Conservation (phyloP, 495 filamentous ascomycete genomes). For the Tuber calosporum region DNA sequence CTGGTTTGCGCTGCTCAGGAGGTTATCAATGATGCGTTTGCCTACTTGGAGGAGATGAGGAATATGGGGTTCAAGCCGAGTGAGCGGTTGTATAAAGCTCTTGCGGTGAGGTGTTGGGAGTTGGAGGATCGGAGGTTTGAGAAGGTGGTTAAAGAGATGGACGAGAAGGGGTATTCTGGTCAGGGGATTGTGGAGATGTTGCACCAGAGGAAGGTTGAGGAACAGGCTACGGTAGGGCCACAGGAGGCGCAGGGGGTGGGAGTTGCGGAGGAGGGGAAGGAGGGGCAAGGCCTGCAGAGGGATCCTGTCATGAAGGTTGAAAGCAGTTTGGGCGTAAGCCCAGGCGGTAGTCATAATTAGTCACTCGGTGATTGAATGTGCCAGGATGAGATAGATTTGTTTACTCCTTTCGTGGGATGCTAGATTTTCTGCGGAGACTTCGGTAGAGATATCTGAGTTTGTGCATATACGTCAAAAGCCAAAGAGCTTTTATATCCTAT, state of each 20-base stretch:
- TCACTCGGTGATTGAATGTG: neutral
- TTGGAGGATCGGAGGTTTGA: slow-evolving; percentile 47
- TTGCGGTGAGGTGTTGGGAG: slow-evolving; percentile 46
- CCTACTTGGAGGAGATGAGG: slow-evolving; percentile 53
- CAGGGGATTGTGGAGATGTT: neutral
- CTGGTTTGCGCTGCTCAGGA: slow-evolving; percentile 54
- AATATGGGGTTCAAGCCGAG: slow-evolving; percentile 33
- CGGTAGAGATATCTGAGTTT: neutral
- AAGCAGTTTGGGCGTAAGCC: neutral
- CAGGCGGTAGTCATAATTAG: neutral
- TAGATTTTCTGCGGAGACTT: neutral
- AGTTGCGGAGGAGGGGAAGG: neutral
- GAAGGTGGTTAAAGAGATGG: slow-evolving; percentile 44
- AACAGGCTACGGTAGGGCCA: neutral
- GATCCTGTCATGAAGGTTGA: neutral
- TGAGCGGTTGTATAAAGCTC: slow-evolving; percentile 45
- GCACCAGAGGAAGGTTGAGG: neutral
- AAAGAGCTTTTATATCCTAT: neutral
- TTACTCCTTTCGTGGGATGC: neutral
- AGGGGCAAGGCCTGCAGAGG: neutral
- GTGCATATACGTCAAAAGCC: neutral
- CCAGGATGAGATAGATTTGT: neutral
- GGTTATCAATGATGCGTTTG: slow-evolving; percentile 53
- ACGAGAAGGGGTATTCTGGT: slow-evolving; percentile 24
- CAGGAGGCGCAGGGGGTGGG: neutral